Evolutionary conservation across 2,329 filamentous ascomycete species (phyloP), one percentile per base, ranked within the genome.

Genomic region (Remersonia thermophila): DNA sequence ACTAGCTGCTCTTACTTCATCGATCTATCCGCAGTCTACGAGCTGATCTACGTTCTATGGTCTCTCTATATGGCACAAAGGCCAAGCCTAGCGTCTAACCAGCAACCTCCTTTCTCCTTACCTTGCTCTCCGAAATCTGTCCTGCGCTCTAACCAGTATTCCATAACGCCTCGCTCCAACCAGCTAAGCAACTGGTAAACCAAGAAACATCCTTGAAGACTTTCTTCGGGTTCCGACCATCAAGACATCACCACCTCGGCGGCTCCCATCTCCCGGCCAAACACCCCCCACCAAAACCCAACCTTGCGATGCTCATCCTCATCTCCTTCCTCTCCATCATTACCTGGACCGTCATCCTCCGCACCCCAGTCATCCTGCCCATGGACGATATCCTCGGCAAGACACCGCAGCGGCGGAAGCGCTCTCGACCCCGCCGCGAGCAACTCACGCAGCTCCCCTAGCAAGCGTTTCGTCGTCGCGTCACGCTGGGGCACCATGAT

Each of bases 401-500:
- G 46, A 52, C 63, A 56, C 68, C 60, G 25, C 61, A 74, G 48
- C 4, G 62, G n/a, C n/a, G n/a, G n/a, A n/a, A n/a, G 57, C 20
- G 9, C 20, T 26, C 44, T 50, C 10, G 55, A 70, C 12, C 73
- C 58, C 2, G 59, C 55, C 7, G 53, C 50, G 74, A 95, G 78
- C 16, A 67, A 63, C 7, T 63, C 54, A 29, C 69, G 69, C 46
- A 95, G 78, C 10, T 72, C 65, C 4, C 65, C 56, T 9, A 80
- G 66, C 41, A 94, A 75, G 7, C 57, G 57, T 27, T 68, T 60
- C 1, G 74, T 74, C 42, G 78, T 81, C 7, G 69, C 67, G 43
- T 87, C 81, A 27, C 91, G 69, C 36, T 85, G 65, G 0, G 89
- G 89, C 30, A 93, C 74, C 61, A 93, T 89, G 30, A 91, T 63